Percentiles rank a stretch among this genome's conserved stretches.
phyloP scores from a whole-genome alignment of 148 eudicot species.

The Amaranthus hypochondriacus region DNA sequence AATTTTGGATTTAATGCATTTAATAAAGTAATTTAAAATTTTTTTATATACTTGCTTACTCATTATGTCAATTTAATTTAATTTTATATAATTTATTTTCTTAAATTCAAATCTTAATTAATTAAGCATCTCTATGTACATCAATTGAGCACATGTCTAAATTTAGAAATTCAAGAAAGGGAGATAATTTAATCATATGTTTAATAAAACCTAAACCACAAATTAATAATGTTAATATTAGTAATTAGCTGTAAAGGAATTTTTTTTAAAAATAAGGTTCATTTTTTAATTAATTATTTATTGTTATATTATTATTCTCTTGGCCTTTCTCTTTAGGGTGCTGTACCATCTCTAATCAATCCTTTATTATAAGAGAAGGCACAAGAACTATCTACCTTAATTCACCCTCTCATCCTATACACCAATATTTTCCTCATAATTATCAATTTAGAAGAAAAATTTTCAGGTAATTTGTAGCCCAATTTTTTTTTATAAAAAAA shows the following conservation, averaged over 20 bases:
- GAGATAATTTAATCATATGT: conserved; percentile 21
- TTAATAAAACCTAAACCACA: conserved; percentile 10
- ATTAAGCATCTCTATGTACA: no score
- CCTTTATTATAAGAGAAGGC: conserved; percentile 16
- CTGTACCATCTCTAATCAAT: conserved; percentile 20
- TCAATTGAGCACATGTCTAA: background rate
- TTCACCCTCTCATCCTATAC: conserved; percentile 6
- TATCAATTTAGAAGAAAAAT: background rate
- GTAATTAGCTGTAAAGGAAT: background rate
- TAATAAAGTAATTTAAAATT: no score
- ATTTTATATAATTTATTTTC: no score
- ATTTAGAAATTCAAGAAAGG: conserved; percentile 13
- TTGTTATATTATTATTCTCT: conserved; percentile 8
- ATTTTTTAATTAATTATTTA: background rate
- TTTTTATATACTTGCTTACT: no score
- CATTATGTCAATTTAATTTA: no score
- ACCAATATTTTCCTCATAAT: conserved; percentile 5
- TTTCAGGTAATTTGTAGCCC: conserved; percentile 12
- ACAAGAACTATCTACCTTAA: conserved; percentile 2
- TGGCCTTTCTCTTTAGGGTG: conserved; percentile 19
- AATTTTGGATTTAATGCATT: no score
- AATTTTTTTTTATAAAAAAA: background rate
- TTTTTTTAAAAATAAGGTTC: background rate
- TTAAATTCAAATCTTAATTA: no score
- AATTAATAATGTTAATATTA: conserved; percentile 8